A percentile compares a stretch with the other conserved stretches of the same genome.
Conservation (phyloP, 176 grass and related monocot species). For the Lolium multiflorum region DNA sequence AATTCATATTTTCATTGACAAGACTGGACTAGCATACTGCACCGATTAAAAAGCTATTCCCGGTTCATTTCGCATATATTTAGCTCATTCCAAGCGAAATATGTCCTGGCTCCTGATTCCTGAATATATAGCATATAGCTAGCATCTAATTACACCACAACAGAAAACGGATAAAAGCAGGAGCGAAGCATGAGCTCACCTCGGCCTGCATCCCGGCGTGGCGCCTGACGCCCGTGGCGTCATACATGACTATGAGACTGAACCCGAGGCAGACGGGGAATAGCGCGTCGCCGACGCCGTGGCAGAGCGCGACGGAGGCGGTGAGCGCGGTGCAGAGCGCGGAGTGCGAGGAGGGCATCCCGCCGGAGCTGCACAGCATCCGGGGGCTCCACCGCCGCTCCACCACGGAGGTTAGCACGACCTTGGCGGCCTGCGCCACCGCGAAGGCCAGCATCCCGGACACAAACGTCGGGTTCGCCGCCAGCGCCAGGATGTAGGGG, state of each 20-base stretch:
- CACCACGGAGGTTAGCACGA: constrained; percentile 80
- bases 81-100: neutral
- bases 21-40: no score
- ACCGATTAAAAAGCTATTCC: neutral
- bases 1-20: no score
- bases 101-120: neutral
- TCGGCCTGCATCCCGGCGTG: constrained; percentile 98
- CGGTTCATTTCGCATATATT: neutral
- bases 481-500: constrained; percentile 71
- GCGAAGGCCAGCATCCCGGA: constrained; percentile 87
- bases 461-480: constrained; percentile 89
- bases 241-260: constrained; percentile 94
- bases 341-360: constrained; percentile 97
- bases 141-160: neutral
- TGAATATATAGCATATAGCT: no score
- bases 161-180: neutral
- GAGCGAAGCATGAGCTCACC: constrained; percentile 50
- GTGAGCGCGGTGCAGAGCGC: constrained; percentile 93
- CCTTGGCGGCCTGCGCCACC: constrained; percentile 78
- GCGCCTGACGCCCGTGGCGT: constrained; percentile 89
- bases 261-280: constrained; percentile 97
- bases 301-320: constrained; percentile 86
- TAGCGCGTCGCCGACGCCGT: constrained; percentile 81
- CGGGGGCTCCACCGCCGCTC: constrained; percentile 83
- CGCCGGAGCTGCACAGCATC: constrained; percentile 88